Evolutionary conservation across 2,329 filamentous ascomycete species (phyloP).

Genomic region (Didymella pinodella): DNA sequence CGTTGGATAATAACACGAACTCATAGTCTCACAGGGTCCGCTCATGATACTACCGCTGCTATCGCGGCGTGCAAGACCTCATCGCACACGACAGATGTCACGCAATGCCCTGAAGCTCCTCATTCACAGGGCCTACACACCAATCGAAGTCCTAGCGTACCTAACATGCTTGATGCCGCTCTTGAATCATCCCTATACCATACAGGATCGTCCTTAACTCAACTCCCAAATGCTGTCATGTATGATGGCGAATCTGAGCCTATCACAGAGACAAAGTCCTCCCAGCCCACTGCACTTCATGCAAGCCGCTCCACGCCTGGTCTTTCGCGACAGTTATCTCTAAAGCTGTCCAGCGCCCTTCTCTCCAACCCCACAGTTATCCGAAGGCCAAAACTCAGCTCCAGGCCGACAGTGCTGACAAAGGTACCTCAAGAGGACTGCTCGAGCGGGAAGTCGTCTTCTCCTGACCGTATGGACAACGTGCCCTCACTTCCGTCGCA

Average conservation of each 20-base stretch:
- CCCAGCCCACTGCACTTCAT: conserved; percentile 27
- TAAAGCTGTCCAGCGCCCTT: conserved; percentile 38
- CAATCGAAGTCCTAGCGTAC: conserved; percentile 27
- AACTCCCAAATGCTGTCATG: conserved; percentile 38
- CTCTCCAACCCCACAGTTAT: conserved; percentile 44
- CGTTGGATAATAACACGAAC: not conserved
- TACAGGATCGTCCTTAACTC: conserved; percentile 30
- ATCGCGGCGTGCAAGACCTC: conserved; percentile 8
- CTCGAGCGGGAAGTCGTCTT: conserved; percentile 4
- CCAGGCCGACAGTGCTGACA: conserved; percentile 38
- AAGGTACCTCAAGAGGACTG: conserved; percentile 14
- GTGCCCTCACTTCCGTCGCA: conserved; percentile 37
- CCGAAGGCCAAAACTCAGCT: conserved; percentile 40
- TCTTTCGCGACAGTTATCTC: conserved; percentile 37
- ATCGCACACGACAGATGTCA: conserved; percentile 24
- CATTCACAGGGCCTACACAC: conserved; percentile 12
- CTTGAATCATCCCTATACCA: conserved; percentile 25
- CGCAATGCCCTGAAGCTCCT: conserved; percentile 22
- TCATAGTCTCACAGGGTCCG: conserved; percentile 8
- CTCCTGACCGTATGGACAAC: conserved; percentile 15
- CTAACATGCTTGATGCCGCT: conserved; percentile 20
- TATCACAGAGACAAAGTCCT: conserved; percentile 22
- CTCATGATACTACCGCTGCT: conserved; percentile 4
- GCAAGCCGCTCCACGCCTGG: conserved; percentile 42
- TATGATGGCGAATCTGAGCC: conserved; percentile 50